These are phyloP conservation scores for Gossypium thurberi DNA, from an alignment of 345 rosid genomes.

Conservation along the genomic window DNA sequence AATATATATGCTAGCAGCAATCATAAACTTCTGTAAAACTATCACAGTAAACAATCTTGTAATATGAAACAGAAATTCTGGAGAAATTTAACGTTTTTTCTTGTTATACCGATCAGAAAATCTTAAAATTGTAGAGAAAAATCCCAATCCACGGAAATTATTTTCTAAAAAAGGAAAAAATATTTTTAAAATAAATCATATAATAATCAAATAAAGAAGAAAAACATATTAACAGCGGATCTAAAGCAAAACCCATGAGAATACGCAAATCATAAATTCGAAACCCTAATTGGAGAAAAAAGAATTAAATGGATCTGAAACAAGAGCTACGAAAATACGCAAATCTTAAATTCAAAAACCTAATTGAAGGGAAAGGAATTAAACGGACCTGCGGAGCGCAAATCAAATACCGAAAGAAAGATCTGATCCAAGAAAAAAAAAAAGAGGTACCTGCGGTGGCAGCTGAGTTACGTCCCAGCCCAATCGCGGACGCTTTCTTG, in stretches of 20 bases:
- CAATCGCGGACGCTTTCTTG: constrained; percentile 59
- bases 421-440: background rate
- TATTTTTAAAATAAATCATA: background rate
- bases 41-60: background rate
- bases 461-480: constrained; percentile 62
- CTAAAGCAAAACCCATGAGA: background rate
- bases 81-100: background rate
- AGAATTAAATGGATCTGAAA: background rate
- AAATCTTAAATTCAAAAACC: background rate
- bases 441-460: constrained; percentile 36
- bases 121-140: background rate
- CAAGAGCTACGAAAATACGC: background rate
- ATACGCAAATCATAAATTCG: background rate
- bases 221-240: background rate
- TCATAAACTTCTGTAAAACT: too few species aligned
- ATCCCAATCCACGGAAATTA: background rate
- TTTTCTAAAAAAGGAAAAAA: background rate
- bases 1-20: background rate
- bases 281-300: background rate
- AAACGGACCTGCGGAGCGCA: constrained; percentile 1
- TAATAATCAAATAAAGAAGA: background rate
- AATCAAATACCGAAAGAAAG: background rate
- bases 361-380: background rate
- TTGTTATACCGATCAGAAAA: background rate
- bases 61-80: background rate